Evolutionary conservation across 192 early-diverging fungal genomes (phyloP).

Genomic region (Mortierella alpina): DNA sequence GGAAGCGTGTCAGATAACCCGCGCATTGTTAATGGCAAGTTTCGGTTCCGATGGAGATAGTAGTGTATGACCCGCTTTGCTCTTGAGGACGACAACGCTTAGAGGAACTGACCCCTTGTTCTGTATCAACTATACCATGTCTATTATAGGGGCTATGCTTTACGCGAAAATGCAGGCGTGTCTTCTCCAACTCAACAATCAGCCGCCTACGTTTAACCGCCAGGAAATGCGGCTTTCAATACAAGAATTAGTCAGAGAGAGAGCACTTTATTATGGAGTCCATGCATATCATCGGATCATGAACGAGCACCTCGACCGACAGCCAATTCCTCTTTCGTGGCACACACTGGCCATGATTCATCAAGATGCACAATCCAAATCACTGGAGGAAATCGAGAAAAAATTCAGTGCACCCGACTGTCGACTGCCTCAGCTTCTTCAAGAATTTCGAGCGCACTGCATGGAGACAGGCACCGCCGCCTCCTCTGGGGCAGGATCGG

Average conservation of each 20-base stretch:
- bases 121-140: too few species aligned
- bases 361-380: conserved; percentile 14
- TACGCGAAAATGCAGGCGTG: conserved; percentile 7
- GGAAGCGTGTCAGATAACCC: too few species aligned
- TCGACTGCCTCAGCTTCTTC: background rate
- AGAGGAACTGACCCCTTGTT: too few species aligned
- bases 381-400: conserved; percentile 36
- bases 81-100: too few species aligned
- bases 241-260: conserved; percentile 2
- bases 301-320: conserved; percentile 26
- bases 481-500: background rate
- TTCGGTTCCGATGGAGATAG: too few species aligned
- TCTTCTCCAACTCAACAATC: conserved; percentile 4
- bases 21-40: too few species aligned
- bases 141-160: conserved; percentile 2
- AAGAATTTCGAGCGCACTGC: conserved; percentile 13
- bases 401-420: background rate
- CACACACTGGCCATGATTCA: conserved; percentile 39
- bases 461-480: conserved; percentile 5
- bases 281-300: conserved; percentile 24
- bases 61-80: too few species aligned
- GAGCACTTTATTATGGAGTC: background rate
- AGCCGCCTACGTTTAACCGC: background rate
- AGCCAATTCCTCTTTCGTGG: conserved; percentile 30
- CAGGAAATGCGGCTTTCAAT: background rate